phyloP scores from a whole-genome alignment of 441 rosid species.

The Euphorbia schlechtendalii region DNA sequence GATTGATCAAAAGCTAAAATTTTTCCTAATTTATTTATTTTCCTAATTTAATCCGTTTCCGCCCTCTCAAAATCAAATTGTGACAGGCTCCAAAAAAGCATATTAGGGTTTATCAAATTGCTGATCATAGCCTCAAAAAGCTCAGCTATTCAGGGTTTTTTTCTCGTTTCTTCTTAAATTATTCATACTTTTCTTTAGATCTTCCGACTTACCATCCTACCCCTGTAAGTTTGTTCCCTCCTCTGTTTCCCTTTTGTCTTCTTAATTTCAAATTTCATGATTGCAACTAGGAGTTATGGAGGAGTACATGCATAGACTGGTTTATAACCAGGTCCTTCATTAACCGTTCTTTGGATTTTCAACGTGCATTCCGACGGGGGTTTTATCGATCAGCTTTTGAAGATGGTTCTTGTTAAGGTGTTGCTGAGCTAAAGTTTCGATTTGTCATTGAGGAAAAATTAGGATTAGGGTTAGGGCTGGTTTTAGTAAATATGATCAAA shows the following conservation, averaged over 20 bases:
- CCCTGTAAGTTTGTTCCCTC: conserved; percentile 26
- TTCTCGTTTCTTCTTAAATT: conserved; percentile 14
- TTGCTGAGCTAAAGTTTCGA: conserved; percentile 21
- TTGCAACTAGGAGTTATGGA: conserved; percentile 14
- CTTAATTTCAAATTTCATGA: neutral
- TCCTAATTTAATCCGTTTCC: neutral
- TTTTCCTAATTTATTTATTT: neutral
- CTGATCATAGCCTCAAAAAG: conserved; percentile 10
- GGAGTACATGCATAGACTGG: conserved; percentile 5
- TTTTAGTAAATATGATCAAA: conserved; percentile 59
- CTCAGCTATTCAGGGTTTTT: conserved; percentile 18
- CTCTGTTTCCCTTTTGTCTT: neutral
- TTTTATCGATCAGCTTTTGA: conserved; percentile 16
- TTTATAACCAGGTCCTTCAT: conserved; percentile 1
- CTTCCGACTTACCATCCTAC: conserved; percentile 11
- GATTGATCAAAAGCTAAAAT: neutral
- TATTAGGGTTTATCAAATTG: conserved; percentile 28
- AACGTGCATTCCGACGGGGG: conserved; percentile 8
- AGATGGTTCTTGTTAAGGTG: conserved; percentile 18
- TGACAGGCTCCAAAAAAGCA: conserved; percentile 1
- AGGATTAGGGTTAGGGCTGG: conserved; percentile 23
- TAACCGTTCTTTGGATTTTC: neutral
- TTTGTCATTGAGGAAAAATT: conserved; percentile 17
- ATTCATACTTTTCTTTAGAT: conserved; percentile 25
- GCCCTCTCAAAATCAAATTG: conserved; percentile 5